Evolutionary conservation across 441 rosid species (phyloP).

Genomic region (Sinapis alba): DNA sequence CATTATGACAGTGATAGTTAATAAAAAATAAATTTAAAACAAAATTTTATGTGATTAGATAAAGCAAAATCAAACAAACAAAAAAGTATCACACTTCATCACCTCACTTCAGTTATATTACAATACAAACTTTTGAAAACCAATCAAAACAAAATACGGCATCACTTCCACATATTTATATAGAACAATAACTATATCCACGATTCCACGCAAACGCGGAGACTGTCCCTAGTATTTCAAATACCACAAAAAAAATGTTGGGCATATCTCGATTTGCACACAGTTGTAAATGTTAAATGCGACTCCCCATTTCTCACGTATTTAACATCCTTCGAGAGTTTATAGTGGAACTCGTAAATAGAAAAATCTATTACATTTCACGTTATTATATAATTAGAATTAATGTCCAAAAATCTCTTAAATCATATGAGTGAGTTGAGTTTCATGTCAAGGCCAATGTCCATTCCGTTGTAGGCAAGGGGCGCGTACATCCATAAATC

Average conservation of each 20-base stretch:
- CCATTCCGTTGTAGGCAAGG: conserved; percentile 75
- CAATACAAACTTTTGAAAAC: no score
- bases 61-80: no score
- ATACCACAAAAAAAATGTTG: not conserved
- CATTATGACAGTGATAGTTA: no score
- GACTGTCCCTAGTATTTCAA: no score
- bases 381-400: conserved; percentile 3
- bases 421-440: conserved; percentile 35
- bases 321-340: not conserved
- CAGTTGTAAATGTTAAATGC: not conserved
- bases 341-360: not conserved
- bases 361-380: conserved; percentile 14
- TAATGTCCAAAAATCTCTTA: not conserved
- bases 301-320: conserved; percentile 15
- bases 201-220: no score
- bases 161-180: no score
- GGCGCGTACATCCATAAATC: conserved; percentile 87
- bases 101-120: no score
- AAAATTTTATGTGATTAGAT: no score
- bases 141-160: no score
- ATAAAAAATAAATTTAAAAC: no score
- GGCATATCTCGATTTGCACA: conserved; percentile 15
- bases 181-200: no score
- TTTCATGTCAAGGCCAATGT: conserved; percentile 64
- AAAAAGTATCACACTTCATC: no score